These are phyloP conservation scores for Zostera marina DNA, from an alignment of 116 monocot genomes.

Conservation along the genomic window DNA sequence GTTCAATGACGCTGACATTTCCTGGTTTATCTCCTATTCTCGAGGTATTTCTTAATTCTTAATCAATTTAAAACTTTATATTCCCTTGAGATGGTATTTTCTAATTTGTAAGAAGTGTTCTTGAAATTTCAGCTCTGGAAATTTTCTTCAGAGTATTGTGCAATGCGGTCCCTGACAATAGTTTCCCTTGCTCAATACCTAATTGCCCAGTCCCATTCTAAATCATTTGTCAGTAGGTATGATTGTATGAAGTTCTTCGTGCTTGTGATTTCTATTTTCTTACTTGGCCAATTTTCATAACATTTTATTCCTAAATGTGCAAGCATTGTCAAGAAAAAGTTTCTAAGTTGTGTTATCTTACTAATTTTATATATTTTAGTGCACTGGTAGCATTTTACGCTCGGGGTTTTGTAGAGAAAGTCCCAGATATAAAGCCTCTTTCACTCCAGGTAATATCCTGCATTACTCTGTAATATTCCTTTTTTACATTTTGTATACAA, in stretches of 20 bases:
- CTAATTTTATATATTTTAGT: slow-evolving; percentile 24
- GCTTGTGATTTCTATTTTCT: not conserved
- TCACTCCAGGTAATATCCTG: slow-evolving; percentile 57
- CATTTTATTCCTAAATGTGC: not conserved
- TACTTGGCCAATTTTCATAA: not conserved
- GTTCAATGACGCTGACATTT: slow-evolving; percentile 65
- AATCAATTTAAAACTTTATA: slow-evolving; percentile 4
- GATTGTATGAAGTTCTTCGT: not conserved
- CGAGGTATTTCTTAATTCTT: slow-evolving; percentile 40
- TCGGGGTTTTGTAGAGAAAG: slow-evolving; percentile 74
- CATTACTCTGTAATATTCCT: not conserved
- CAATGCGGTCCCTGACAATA: slow-evolving; percentile 81
- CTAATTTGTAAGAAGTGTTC: not conserved
- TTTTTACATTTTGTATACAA: no score
- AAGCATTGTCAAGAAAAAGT: not conserved
- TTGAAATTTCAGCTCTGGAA: slow-evolving; percentile 86
- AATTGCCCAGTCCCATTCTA: slow-evolving; percentile 59
- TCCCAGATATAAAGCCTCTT: slow-evolving; percentile 81
- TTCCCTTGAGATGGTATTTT: not conserved
- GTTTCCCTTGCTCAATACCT: slow-evolving; percentile 89
- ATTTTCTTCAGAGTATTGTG: slow-evolving; percentile 76
- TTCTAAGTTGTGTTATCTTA: not conserved
- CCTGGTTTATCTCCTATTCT: slow-evolving; percentile 52
- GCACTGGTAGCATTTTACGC: slow-evolving; percentile 93
- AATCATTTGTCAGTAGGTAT: slow-evolving; percentile 64